phyloP scores from a whole-genome alignment of 495 filamentous ascomycete species.

The Penicillium simplicissimum region DNA sequence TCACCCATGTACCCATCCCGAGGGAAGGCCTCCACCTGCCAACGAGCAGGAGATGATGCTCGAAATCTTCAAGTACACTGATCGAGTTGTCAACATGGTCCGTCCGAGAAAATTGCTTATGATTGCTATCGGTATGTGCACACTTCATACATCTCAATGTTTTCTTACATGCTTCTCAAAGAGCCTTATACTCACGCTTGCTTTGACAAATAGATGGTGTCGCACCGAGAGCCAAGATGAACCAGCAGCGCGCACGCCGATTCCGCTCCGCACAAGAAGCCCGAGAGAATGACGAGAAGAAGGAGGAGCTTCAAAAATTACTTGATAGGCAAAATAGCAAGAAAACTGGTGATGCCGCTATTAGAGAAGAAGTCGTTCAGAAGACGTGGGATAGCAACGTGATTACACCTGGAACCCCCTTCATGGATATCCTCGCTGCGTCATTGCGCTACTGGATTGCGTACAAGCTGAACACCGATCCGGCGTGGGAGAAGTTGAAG shows the following conservation, averaged over 20 bases:
- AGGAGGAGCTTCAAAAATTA: slow-evolving; percentile 79
- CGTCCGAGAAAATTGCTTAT: slow-evolving; percentile 92
- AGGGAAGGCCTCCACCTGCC: slow-evolving; percentile 85
- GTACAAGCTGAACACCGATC: slow-evolving; percentile 96
- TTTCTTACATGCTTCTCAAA: not conserved
- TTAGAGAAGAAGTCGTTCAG: slow-evolving; percentile 66
- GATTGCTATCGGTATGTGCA: slow-evolving; percentile 89
- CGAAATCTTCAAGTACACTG: slow-evolving; percentile 95
- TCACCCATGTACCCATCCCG: slow-evolving; percentile 97
- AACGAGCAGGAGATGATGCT: slow-evolving; percentile 99
- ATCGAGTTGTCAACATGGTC: slow-evolving; percentile 97
- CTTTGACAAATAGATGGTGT: slow-evolving; percentile 69
- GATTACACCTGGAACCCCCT: slow-evolving; percentile 96
- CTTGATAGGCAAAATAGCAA: slow-evolving; percentile 67
- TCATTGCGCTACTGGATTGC: slow-evolving; percentile 93
- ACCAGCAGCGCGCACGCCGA: slow-evolving; percentile 88
- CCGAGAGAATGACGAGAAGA: slow-evolving; percentile 89
- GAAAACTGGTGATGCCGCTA: slow-evolving; percentile 54
- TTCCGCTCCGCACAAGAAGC: slow-evolving; percentile 95
- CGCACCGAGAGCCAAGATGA: slow-evolving; percentile 94
- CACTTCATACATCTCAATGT: not conserved
- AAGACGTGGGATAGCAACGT: slow-evolving; percentile 97
- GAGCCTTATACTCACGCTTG: not conserved
- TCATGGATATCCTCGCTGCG: slow-evolving; percentile 95
- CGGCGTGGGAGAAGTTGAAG: slow-evolving; percentile 93